A percentile compares a stretch with the other conserved stretches of the same genome.
Conservation (phyloP, 768 basidiomycete genomes). For the Hericium coralloides region DNA sequence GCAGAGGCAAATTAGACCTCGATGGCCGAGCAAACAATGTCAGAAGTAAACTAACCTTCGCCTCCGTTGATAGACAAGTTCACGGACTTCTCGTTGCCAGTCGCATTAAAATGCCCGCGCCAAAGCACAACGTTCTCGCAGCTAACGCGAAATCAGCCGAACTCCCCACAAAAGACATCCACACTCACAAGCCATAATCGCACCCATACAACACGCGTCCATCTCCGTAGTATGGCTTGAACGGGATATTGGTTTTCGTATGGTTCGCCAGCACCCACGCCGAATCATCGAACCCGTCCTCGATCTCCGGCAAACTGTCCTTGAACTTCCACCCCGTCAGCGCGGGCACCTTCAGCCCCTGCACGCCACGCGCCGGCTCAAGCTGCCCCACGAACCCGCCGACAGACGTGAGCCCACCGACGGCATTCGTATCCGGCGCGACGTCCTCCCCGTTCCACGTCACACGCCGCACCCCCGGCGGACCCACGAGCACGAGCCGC, state of each 20-base stretch:
- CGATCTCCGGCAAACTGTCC: slow-evolving; percentile 69
- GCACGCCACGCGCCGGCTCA: slow-evolving; percentile 20
- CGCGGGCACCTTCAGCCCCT: slow-evolving; percentile 33
- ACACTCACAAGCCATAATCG: slow-evolving; percentile 69
- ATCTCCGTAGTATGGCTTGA: slow-evolving; percentile 62
- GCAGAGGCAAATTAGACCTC: neutral
- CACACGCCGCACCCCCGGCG: slow-evolving; percentile 39
- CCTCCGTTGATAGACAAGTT: slow-evolving; percentile 79
- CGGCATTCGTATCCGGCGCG: slow-evolving; percentile 26
- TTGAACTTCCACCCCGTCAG: slow-evolving; percentile 66
- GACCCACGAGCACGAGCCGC: slow-evolving; percentile 55
- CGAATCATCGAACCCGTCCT: slow-evolving; percentile 46
- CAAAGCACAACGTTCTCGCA: slow-evolving; percentile 79
- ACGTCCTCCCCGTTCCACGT: slow-evolving; percentile 65
- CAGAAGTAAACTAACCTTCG: slow-evolving; percentile 35
- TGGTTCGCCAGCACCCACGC: slow-evolving; percentile 61
- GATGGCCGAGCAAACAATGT: neutral
- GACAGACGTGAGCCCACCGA: slow-evolving; percentile 17
- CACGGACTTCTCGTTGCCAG: slow-evolving; percentile 49
- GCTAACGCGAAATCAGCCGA: slow-evolving; percentile 28
- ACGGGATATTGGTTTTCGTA: slow-evolving; percentile 65
- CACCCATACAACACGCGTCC: slow-evolving; percentile 77
- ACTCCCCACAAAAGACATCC: neutral
- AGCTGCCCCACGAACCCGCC: slow-evolving; percentile 46
- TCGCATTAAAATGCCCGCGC: slow-evolving; percentile 71